Base-by-base conservation (phyloP, 305 asterid genomes). In the Fraxinus angustifolia region DNA sequence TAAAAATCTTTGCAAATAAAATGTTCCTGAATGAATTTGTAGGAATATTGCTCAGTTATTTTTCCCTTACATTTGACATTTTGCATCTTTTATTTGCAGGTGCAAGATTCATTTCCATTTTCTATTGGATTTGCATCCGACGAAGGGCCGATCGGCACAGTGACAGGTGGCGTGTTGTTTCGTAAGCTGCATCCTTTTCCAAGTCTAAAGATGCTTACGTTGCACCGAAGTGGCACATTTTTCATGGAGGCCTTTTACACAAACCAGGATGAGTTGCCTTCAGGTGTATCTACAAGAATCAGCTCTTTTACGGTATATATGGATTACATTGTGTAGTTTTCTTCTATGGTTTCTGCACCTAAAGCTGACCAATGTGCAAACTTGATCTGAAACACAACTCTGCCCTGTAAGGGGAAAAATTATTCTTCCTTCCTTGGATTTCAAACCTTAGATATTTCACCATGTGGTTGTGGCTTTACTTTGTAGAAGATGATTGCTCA, bases 31-130 rank as follows among this genome's bases (percentile, higher is more conserved):
- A 33, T 65, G 16, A 16, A 80, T 19, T 21, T 28, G 33, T 72
- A 33, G 79, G 31, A 34, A 74, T 3, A 38, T 36, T 73, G 38
- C 79, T 21, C n/a, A 16, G 26, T 82, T 68, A 34, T 40, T 74
- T 76, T 75, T 83, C 34, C 77, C 3, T 31, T 50, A 77, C 45
- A 21, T 60, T 60, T 82, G 73, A 80, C 2, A 67, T 81, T 86
- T 83, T 42, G 40, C 78, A 80, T 83, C 33, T 80, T 80, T 78
- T 73, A 73, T 86, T 81, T 91, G 78, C 96, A 96, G 99, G 93
- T 96, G 83, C 95, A 92, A 85, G 99, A 96, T 87, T 87, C 91
- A 85, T 89, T 89, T 87, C 98, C 99, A 35, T 96, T 90, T 85
- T 91, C 99, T 75, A 87, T 96, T 82, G 97, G 94, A 82, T 91